phyloP scores from a whole-genome alignment of 306 rosid genomes.

The Cicer judaicum region DNA sequence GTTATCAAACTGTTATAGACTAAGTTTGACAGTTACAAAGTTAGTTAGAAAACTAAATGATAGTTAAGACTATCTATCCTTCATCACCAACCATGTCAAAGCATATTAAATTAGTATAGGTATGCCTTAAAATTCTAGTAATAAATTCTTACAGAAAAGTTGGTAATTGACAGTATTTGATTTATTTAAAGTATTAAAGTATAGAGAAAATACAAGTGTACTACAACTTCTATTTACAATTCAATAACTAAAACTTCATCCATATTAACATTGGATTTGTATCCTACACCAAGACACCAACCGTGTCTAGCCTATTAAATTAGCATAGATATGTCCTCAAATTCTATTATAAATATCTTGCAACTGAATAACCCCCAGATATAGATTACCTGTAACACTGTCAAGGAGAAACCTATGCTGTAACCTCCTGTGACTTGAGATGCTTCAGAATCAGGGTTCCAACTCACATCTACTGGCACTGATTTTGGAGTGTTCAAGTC shows the following conservation, averaged over 20 bases:
- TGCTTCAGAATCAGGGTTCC: constrained; percentile 87
- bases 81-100: constrained; percentile 1
- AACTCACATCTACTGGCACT: constrained; percentile 63
- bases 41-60: no score
- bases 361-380: constrained; percentile 24
- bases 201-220: constrained; percentile 23
- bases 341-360: constrained; percentile 37
- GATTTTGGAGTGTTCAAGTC: constrained; percentile 84
- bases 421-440: constrained; percentile 97
- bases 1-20: no score
- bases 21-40: no score
- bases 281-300: constrained; percentile 39
- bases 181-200: background rate
- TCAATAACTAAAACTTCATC: constrained; percentile 24
- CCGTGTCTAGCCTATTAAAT: constrained; percentile 19
- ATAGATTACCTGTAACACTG: constrained; percentile 85
- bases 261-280: background rate
- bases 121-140: constrained; percentile 17
- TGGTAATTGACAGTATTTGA: constrained; percentile 3
- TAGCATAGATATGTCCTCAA: background rate
- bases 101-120: constrained; percentile 21
- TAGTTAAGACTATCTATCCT: no score
- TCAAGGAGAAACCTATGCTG: constrained; percentile 88
- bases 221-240: constrained; percentile 29
- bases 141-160: constrained; percentile 32